Evolutionary conservation across 352 stramenopile genomes (phyloP), one percentile per base, ranked within the genome.

Genomic region (Pythium sp.): DNA sequence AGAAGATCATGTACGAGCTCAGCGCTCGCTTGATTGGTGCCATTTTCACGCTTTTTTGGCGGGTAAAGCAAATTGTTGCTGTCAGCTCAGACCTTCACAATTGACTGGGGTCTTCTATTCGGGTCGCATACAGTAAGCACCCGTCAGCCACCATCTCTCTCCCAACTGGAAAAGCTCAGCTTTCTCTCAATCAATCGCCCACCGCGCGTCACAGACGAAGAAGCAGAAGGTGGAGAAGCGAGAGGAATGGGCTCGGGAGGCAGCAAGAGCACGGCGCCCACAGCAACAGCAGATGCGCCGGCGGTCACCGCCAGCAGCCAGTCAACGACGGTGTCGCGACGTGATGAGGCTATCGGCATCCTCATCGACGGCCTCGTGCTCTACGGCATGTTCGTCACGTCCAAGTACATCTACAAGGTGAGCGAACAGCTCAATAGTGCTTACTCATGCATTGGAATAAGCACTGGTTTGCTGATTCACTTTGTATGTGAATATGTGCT

Each of bases 1-100:
- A 92, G 72, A 95, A 96, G 70, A 86, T 72, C 62, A 94, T 77
- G 67, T 96, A 96, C 62, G 87, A 91, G 71, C 83, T 95, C 76
- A 90, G 82, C 64, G 89, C 87, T 73, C 90, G 94, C 82, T 96
- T 96, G 63, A 91, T 73, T 34, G 74, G 69, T 61, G 74, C 75
- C 79, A 90, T 92, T 18, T 46, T 46, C 43, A 38, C 49, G 28
- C 5, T 73, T 55, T 34, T 65, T 64, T 53, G 34, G 24, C 15
- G 9, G 54, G 46, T 30, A 66, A 67, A 64, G 30, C n/a, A 24
- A 58, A 32, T n/a, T 30, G 22, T 36, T n/a, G n/a, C n/a, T n/a
- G 41, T 49, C 41, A 55, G n/a, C n/a, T 18, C 49, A 56, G 30
- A 30, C n/a, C 0, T 9, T 20, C 43, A 22, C 7, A 24, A 12